phyloP scores from a whole-genome alignment of 805 yeast species.

The Schizosaccharomyces lindneri region DNA sequence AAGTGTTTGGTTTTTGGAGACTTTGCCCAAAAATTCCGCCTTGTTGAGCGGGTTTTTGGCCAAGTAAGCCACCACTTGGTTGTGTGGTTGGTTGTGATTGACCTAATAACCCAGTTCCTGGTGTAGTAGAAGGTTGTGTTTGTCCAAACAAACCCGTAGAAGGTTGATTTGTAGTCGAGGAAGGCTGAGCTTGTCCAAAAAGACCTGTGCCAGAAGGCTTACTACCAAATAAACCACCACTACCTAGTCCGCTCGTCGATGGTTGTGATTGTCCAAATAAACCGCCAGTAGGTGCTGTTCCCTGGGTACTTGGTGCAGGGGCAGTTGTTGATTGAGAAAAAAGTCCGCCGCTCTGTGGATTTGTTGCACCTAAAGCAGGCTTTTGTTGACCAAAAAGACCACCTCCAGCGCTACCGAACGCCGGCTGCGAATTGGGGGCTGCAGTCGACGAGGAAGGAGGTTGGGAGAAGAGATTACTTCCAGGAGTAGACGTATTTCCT shows the following conservation, averaged over 20 bases:
- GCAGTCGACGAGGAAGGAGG: too few relatives aligned
- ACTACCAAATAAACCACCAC: slow-evolving; percentile 9
- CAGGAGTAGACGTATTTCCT: too few relatives aligned
- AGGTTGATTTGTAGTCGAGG: not conserved
- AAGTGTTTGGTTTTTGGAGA: too few relatives aligned
- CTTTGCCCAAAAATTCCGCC: not conserved
- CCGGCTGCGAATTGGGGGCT: too few relatives aligned
- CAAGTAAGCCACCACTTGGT: slow-evolving; percentile 3
- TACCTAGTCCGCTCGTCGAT: slow-evolving; percentile 5
- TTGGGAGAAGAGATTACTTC: too few relatives aligned
- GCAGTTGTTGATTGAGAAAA: not conserved
- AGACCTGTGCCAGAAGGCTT: slow-evolving; percentile 6
- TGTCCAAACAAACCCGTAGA: too few relatives aligned
- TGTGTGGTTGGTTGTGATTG: not conserved
- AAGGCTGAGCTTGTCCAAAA: slow-evolving; percentile 4
- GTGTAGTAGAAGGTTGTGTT: too few relatives aligned
- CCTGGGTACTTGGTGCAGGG: not conserved
- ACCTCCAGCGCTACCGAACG: too few relatives aligned
- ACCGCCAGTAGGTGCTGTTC: not conserved
- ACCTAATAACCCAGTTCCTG: too few relatives aligned
- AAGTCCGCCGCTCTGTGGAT: not conserved
- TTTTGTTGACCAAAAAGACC: not conserved
- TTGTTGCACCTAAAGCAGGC: not conserved
- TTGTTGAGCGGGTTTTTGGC: slow-evolving; percentile 9
- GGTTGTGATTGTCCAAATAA: not conserved